Conservation (phyloP, 139 green algal genomes). For the Micromonas commoda region DNA sequence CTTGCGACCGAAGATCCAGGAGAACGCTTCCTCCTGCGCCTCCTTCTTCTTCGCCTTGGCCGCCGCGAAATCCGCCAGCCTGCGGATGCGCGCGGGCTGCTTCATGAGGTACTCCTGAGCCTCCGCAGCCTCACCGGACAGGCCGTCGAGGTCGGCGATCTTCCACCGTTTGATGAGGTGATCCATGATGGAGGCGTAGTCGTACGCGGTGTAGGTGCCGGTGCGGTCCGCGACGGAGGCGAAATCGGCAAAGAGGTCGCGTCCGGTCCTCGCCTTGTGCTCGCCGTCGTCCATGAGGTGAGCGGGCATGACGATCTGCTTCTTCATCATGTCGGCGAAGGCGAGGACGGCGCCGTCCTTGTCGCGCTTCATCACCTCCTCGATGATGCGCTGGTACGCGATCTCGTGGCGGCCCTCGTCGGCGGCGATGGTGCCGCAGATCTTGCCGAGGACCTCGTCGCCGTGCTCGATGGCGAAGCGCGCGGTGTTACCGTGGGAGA, state of each 20-base stretch:
- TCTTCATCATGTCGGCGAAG: conserved; percentile 98
- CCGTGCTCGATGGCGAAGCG: conserved; percentile 76
- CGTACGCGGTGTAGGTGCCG: conserved; percentile 61
- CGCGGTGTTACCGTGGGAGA: conserved; percentile 94
- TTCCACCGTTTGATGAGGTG: conserved; percentile 81
- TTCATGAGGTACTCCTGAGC: conserved; percentile 50
- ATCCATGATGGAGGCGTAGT: conserved; percentile 95
- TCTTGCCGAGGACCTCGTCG: conserved; percentile 76
- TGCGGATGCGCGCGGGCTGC: conserved; percentile 77
- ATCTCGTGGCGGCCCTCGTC: conserved; percentile 95
- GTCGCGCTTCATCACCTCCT: conserved; percentile 82
- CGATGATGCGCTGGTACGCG: conserved; percentile 83
- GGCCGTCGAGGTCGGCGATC: conserved; percentile 47
- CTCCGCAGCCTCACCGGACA: conserved; percentile 49
- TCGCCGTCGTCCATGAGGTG: conserved; percentile 91
- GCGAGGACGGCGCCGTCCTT: conserved; percentile 77
- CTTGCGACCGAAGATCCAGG: conserved; percentile 83
- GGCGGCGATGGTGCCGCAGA: conserved; percentile 39
- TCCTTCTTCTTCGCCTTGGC: conserved; percentile 56
- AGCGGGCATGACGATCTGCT: conserved; percentile 98
- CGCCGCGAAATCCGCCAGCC: conserved; percentile 66
- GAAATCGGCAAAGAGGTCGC: conserved; percentile 67
- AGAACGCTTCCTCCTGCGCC: conserved; percentile 53
- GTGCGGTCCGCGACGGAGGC: conserved; percentile 83
- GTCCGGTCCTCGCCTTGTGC: conserved; percentile 45